Evolutionary conservation across 345 rosid species (phyloP), one percentile per base, ranked within the genome.

Genomic region (Ricinus communis): DNA sequence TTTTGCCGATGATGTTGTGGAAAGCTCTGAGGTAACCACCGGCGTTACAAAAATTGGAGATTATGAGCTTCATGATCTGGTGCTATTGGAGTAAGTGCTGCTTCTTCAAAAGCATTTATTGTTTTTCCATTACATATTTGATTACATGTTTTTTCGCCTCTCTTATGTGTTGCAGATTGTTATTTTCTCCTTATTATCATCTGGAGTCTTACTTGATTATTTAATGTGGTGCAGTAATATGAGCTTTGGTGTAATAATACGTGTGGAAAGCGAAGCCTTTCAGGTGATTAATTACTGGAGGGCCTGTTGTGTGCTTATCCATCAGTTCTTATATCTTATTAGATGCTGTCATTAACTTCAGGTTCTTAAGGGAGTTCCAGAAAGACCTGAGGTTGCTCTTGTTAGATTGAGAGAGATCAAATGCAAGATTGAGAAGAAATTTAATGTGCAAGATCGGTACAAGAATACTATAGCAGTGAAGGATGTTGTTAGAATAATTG

Each of bases 301-400:
- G 53, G 46, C 47, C 33, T n/a, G 40, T 40, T 74, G 50, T 19
- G 47, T 14, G 41, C 46, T 5, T 36, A 18, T 1, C 54, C 18
- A 8, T 31, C n/a, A 16, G 24, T 18, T 62, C 33, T 60, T 25
- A 3, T 18, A 45, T 45, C 54, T 43, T 47, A 36, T 63, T 60
- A 70, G 47, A 14, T 46, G 52, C 21, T 15, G 30, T 13, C 15
- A n/a, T 49, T 72, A 55, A 57, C 18, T 73, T 41, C 72, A 93
- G 98, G 86, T 93, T 82, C 91, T 95, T 38, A 95, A 92, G 81
- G 99, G 98, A 70, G 85, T 89, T 82, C 91, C 99, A 63, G 98
- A 92, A 77, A 85, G 97, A 76, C 90, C 98, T 49, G 93, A 90
- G 73, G 97, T 88, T 62, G 81, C 84, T 49, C 89, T 86, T 68